Conservation (phyloP, 2,329 filamentous ascomycete genomes). For the Cladosporium cucumerinum region DNA sequence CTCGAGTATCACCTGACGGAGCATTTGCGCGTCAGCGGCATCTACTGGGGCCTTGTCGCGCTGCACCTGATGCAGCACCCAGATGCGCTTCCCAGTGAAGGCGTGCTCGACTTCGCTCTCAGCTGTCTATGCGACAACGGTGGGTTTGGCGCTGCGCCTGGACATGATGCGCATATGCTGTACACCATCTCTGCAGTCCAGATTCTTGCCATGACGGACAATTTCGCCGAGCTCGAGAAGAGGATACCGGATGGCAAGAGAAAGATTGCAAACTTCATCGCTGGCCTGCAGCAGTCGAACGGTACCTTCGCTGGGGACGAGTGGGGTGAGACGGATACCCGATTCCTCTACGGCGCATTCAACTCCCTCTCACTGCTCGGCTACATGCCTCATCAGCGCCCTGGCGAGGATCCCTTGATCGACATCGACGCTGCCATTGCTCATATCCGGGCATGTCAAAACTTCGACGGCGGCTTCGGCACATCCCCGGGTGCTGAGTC, state of each 20-base stretch:
- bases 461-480: slow-evolving; percentile 93
- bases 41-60: slow-evolving; percentile 93
- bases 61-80: slow-evolving; percentile 80
- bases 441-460: slow-evolving; percentile 78
- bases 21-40: slow-evolving; percentile 87
- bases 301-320: slow-evolving; percentile 92
- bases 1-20: slow-evolving; percentile 98
- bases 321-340: slow-evolving; percentile 94
- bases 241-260: slow-evolving; percentile 64
- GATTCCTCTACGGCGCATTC: slow-evolving; percentile 87
- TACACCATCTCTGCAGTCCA: slow-evolving; percentile 95
- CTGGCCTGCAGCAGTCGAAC: slow-evolving; percentile 71
- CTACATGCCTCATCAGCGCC: slow-evolving; percentile 52
- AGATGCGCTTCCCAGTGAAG: slow-evolving; percentile 73
- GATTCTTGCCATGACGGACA: slow-evolving; percentile 82
- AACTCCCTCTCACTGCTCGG: slow-evolving; percentile 84
- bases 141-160: slow-evolving; percentile 89
- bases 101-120: slow-evolving; percentile 88
- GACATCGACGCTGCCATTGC: slow-evolving; percentile 76
- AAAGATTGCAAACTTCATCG: slow-evolving; percentile 77
- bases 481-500: slow-evolving; percentile 87
- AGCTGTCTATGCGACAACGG: slow-evolving; percentile 87
- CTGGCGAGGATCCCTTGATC: slow-evolving; percentile 48
- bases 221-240: slow-evolving; percentile 74
- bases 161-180: slow-evolving; percentile 93